phyloP scores from a whole-genome alignment of 1,139 yeast genomes.

The Meyerozyma smithsonii region DNA sequence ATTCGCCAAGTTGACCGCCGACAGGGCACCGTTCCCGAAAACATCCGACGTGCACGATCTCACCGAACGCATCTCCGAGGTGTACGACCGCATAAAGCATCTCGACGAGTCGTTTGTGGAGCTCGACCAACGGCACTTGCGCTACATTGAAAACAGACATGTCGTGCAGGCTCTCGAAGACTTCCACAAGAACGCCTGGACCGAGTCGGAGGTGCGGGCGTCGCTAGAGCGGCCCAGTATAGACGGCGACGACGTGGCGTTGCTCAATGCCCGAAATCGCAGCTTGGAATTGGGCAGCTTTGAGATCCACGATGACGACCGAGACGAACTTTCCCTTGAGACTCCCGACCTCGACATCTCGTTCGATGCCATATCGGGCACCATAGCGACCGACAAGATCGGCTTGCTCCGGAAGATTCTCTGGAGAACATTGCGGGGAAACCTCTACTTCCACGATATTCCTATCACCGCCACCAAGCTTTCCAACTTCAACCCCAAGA shows the following conservation, averaged over 20 bases:
- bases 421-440: slow-evolving; percentile 55
- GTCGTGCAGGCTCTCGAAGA: slow-evolving; percentile 28
- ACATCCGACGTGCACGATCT: slow-evolving; percentile 30
- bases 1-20: slow-evolving; percentile 22
- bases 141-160: slow-evolving; percentile 30
- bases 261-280: slow-evolving; percentile 23
- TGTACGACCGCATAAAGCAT: slow-evolving; percentile 27
- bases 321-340: slow-evolving; percentile 9
- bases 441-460: slow-evolving; percentile 44
- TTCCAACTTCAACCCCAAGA: slow-evolving; percentile 32
- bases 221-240: slow-evolving; percentile 17
- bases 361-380: slow-evolving; percentile 47
- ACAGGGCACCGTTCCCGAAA: slow-evolving; percentile 24
- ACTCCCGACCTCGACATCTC: slow-evolving; percentile 40
- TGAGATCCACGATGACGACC: neutral
- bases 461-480: slow-evolving; percentile 38
- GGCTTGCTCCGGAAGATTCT: slow-evolving; percentile 46
- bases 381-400: slow-evolving; percentile 40
- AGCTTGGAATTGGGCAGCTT: slow-evolving; percentile 24
- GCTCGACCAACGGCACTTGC: slow-evolving; percentile 19
- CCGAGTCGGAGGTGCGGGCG: slow-evolving; percentile 4
- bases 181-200: slow-evolving; percentile 18
- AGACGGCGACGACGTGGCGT: slow-evolving; percentile 31
- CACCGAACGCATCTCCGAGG: slow-evolving; percentile 16
- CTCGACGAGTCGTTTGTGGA: slow-evolving; percentile 27